phyloP scores from a whole-genome alignment of 768 basidiomycete species.

The Rossbeevera mucosa region DNA sequence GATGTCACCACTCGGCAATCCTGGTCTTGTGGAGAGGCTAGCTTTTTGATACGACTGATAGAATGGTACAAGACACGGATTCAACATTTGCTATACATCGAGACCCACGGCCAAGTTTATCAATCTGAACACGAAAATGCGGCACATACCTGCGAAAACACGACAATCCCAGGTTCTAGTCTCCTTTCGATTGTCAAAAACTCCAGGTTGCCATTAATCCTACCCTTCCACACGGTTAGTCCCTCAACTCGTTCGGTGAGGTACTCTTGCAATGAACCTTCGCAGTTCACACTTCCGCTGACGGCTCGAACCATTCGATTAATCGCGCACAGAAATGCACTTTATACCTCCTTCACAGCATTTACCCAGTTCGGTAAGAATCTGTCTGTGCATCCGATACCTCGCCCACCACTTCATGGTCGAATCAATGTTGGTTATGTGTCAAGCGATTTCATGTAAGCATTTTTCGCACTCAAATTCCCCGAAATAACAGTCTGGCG shows the following conservation, averaged over 20 bases:
- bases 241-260: neutral
- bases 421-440: slow-evolving; percentile 47
- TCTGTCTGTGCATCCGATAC: slow-evolving; percentile 37
- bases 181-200: slow-evolving; percentile 23
- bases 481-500: neutral
- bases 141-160: slow-evolving; percentile 6
- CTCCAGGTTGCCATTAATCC: slow-evolving; percentile 37
- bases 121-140: slow-evolving; percentile 11
- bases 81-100: slow-evolving; percentile 42
- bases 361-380: slow-evolving; percentile 30
- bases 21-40: slow-evolving; percentile 34
- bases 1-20: slow-evolving; percentile 16
- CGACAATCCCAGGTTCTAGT: slow-evolving; percentile 15
- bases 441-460: slow-evolving; percentile 44
- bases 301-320: slow-evolving; percentile 38
- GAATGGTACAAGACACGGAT: slow-evolving; percentile 40
- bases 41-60: slow-evolving; percentile 42
- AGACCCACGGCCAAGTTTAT: slow-evolving; percentile 31
- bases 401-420: slow-evolving; percentile 36
- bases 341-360: slow-evolving; percentile 41
- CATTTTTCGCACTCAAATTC: neutral
- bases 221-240: slow-evolving; percentile 48
- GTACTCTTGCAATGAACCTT: neutral
- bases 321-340: slow-evolving; percentile 44
- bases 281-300: slow-evolving; percentile 45